These are phyloP conservation scores for Trichoderma cornu-damae DNA, from an alignment of 2,329 filamentous ascomycete species.

Conservation along the genomic window DNA sequence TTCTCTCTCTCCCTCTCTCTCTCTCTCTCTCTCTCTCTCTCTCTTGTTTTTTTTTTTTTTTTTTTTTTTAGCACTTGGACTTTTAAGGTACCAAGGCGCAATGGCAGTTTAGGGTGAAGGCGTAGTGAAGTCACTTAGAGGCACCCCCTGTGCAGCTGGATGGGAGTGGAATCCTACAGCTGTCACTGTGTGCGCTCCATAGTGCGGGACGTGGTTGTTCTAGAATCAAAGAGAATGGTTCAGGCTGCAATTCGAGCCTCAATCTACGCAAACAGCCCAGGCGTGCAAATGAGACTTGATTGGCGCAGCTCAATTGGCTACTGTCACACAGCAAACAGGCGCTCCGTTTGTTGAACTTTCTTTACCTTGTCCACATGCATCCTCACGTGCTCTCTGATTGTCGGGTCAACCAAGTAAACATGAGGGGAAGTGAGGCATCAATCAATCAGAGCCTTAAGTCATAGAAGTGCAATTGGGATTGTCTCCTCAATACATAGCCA, in stretches of 20 bases:
- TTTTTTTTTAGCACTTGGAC: slow-evolving; percentile 15
- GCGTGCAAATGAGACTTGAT: background rate
- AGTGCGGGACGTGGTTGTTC: slow-evolving; percentile 2
- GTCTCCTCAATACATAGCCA: background rate
- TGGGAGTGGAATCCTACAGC: too few species aligned
- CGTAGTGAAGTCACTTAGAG: slow-evolving; percentile 18
- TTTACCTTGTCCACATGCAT: background rate
- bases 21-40: too few species aligned
- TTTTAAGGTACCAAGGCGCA: slow-evolving; percentile 15
- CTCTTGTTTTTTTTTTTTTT: too few species aligned
- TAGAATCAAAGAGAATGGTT: slow-evolving; percentile 18
- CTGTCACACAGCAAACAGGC: background rate
- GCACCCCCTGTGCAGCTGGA: slow-evolving; percentile 14
- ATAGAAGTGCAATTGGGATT: background rate
- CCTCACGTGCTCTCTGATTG: slow-evolving; percentile 9
- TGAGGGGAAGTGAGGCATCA: background rate
- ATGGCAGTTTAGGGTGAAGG: slow-evolving; percentile 16
- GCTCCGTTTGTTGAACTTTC: background rate
- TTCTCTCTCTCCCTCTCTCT: too few species aligned
- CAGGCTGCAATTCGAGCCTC: slow-evolving; percentile 11
- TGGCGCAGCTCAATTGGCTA: background rate
- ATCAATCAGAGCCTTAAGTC: background rate
- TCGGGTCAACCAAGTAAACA: slow-evolving; percentile 12
- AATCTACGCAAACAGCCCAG: background rate
- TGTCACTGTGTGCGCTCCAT: background rate